Conservation (phyloP, 768 basidiomycete genomes). For the Candolleomyces aberdarensis region DNA sequence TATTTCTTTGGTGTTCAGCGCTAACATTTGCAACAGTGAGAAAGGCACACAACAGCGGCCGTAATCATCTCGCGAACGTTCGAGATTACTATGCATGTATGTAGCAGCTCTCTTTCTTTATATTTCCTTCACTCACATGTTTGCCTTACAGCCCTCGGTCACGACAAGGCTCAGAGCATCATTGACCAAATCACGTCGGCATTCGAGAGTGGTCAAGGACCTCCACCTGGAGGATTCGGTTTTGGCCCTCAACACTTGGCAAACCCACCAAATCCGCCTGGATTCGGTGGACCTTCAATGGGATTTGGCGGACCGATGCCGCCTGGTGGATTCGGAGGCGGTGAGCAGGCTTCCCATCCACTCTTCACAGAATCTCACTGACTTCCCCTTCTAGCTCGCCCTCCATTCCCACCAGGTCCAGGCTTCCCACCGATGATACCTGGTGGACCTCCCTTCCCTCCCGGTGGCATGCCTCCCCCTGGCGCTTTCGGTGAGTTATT, state of each 20-base stretch:
- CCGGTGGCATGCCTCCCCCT: constrained; percentile 45
- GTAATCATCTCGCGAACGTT: constrained; percentile 96
- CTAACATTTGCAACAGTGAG: constrained; percentile 56
- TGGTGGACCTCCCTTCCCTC: constrained; percentile 74
- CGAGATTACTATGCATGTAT: constrained; percentile 94
- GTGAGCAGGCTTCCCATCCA: constrained; percentile 24
- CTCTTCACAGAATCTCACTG: constrained; percentile 7
- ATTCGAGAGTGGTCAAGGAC: constrained; percentile 84
- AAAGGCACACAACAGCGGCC: constrained; percentile 96
- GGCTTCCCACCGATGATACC: constrained; percentile 49
- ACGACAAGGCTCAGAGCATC: constrained; percentile 97
- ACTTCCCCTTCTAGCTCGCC: constrained; percentile 42
- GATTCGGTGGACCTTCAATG: constrained; percentile 44
- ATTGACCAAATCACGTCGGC: constrained; percentile 97
- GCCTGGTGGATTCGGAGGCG: constrained; percentile 52
- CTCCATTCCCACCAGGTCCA: constrained; percentile 68
- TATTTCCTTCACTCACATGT: not conserved
- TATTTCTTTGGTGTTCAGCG: constrained; percentile 4
- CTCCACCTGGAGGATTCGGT: constrained; percentile 84
- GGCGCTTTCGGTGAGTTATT: constrained; percentile 36
- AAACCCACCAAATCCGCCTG: constrained; percentile 41
- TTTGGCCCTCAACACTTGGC: constrained; percentile 81
- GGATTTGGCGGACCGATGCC: constrained; percentile 51
- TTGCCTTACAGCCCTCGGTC: constrained; percentile 62
- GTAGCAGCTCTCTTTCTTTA: constrained; percentile 16